Percentiles rank a stretch among this genome's conserved stretches.
Conservation (phyloP, 148 eudicot genomes). For the Amaranthus cruentus region DNA sequence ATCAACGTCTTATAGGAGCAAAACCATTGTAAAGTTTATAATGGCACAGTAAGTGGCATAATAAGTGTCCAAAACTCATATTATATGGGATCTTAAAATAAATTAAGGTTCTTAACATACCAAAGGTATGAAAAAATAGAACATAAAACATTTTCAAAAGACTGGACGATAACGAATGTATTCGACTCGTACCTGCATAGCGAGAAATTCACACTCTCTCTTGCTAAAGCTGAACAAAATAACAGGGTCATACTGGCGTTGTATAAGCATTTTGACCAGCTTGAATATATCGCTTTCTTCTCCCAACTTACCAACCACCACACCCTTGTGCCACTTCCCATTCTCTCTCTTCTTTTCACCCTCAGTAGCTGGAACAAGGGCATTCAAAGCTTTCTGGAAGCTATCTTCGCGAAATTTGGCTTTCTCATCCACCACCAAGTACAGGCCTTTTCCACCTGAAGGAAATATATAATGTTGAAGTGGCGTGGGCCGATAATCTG, state of each 20-base stretch:
- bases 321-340: conserved; percentile 83
- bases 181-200: conserved; percentile 74
- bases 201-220: conserved; percentile 95
- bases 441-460: conserved; percentile 86
- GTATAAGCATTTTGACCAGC: conserved; percentile 96
- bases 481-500: conserved; percentile 97
- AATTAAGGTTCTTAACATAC: background rate
- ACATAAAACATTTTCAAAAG: background rate
- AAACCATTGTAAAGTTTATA: background rate
- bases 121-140: background rate
- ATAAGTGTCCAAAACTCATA: background rate
- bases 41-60: background rate
- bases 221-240: conserved; percentile 97
- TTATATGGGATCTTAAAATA: background rate
- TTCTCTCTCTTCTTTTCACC: conserved; percentile 58
- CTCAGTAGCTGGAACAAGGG: conserved; percentile 75
- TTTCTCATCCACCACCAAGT: conserved; percentile 93
- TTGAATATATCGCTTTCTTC: conserved; percentile 98
- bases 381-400: conserved; percentile 94
- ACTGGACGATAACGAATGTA: background rate
- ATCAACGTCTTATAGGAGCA: background rate
- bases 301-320: conserved; percentile 64
- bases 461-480: conserved; percentile 98
- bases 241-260: conserved; percentile 93
- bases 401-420: conserved; percentile 97